Evolutionary conservation across 176 grass and related monocot species (phyloP).

Genomic region (Musa itinerans): DNA sequence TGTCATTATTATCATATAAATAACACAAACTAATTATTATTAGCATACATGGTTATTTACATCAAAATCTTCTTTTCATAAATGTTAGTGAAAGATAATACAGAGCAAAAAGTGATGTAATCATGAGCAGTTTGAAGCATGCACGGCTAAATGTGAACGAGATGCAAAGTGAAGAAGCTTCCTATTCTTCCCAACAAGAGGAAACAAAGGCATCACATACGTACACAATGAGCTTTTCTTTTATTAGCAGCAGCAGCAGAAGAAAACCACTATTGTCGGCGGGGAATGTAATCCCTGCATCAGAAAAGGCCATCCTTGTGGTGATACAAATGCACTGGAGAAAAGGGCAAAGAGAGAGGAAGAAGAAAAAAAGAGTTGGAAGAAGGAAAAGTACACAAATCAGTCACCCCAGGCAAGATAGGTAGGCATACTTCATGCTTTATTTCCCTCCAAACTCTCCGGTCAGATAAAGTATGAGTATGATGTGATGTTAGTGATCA

Average conservation of each 20-base stretch:
- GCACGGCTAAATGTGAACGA: no score
- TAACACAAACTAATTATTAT: no score
- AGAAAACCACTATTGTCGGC: conserved; percentile 37
- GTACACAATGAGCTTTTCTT: conserved; percentile 45
- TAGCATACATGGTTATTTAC: no score
- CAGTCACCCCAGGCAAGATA: conserved; percentile 40
- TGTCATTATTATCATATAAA: no score
- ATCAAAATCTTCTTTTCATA: no score
- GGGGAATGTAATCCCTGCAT: conserved; percentile 24
- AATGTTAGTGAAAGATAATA: no score
- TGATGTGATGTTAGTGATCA: conserved; percentile 60
- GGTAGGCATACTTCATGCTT: conserved; percentile 24
- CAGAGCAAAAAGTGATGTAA: no score
- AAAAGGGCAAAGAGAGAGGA: no score
- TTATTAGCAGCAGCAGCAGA: conserved; percentile 35
- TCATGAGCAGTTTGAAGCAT: no score
- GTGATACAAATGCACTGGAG: conserved; percentile 18
- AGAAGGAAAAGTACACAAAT: conserved; percentile 55
- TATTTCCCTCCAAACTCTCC: conserved; percentile 47
- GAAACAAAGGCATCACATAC: neutral
- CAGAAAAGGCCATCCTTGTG: conserved; percentile 33
- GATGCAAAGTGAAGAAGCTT: no score
- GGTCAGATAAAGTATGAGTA: conserved; percentile 47
- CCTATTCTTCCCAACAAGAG: no score
- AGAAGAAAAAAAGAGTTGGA: neutral